Base-by-base conservation (phyloP, 768 basidiomycete genomes). In the Xerocomus brunneocitrinus region DNA sequence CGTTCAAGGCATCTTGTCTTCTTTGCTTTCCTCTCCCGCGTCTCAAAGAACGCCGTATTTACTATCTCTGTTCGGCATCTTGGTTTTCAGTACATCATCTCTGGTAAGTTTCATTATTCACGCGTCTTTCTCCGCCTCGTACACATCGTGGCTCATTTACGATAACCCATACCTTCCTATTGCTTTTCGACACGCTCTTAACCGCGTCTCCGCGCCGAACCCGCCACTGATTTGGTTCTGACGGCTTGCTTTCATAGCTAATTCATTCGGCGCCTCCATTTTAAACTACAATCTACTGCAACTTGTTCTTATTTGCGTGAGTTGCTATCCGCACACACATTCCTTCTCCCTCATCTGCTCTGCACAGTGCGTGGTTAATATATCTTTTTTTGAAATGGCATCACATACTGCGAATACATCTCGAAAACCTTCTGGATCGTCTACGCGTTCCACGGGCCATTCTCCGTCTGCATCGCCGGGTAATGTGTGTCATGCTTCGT, bases 381-480 rank as follows among this genome's bases (percentile, higher is more conserved):
- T 60, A 61, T 34, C 53, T 57, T 48, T 53, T 56, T 55, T 43
- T 58, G 53, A 55, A 47, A 75, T 71, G 67, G 60, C 56, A 60
- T 69, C 67, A 59, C 74, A 61, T 52, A 51, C 59, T 60, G 74
- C 71, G 43, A 72, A 76, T 59, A 73, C 78, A 41, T 77, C 84
- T 24, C 80, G 83, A 63, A 86, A 87, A 62, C 82, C 84, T 39
- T 86, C 87, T 32, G 80, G 79, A 51, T 84, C 86, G 27, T 84
- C 85, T n/a, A 78, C 79, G 16, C 83, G 79, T 54, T 85, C 85
- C 45, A 73, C 75, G 43, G 74, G 77, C 30, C 84, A 79, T 61
- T 87, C 87, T 3, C 85, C 87, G 0, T 71, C 81, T 36, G 72
- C 73, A 45, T 82, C 85, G 24, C 82, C 85, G 19, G 74, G 72